These are phyloP conservation scores for Coniochaeta prunicola DNA, from an alignment of 2,329 filamentous ascomycete genomes.

Conservation along the genomic window DNA sequence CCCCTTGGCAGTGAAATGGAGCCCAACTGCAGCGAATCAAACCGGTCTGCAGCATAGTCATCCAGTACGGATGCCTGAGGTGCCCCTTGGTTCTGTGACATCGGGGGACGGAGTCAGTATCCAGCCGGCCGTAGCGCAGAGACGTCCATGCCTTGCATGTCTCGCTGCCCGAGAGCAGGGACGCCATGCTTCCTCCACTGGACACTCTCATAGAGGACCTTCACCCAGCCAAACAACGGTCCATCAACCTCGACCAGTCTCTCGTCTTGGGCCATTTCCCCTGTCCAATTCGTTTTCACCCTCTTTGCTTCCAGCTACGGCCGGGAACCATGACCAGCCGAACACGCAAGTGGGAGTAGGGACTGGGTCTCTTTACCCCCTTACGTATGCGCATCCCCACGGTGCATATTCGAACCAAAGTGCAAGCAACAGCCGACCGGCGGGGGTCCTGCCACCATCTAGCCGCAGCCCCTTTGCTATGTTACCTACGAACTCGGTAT, in stretches of 20 bases:
- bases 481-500: neutral
- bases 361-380: neutral
- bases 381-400: neutral
- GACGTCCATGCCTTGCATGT: neutral
- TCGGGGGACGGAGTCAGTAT: neutral
- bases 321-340: neutral
- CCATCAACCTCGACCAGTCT: neutral
- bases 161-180: neutral
- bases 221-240: neutral
- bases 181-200: neutral
- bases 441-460: neutral
- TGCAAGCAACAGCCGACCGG: neutral
- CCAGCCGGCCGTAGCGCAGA: neutral
- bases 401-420: neutral
- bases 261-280: neutral
- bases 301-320: neutral
- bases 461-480: neutral
- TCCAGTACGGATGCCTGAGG: neutral
- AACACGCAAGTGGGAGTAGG: neutral
- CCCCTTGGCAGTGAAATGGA: neutral
- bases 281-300: neutral
- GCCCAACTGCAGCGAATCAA: neutral
- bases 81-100: neutral
- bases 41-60: neutral
- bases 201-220: neutral